Conservation (phyloP, 495 filamentous ascomycete genomes). For the Haplographium delicatum region DNA sequence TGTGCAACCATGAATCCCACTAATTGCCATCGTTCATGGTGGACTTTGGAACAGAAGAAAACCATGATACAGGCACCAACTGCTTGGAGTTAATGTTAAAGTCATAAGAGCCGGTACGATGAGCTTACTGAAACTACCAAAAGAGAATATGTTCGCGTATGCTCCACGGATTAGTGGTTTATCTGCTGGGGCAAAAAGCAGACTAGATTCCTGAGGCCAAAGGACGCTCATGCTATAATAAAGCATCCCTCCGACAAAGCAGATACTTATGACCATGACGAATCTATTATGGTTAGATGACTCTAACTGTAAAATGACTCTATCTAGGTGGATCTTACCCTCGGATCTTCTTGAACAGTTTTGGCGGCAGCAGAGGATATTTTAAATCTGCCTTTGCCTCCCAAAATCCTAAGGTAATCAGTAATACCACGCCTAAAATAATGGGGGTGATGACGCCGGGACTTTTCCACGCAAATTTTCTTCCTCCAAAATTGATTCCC, state of each 20-base stretch:
- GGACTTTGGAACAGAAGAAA: background rate
- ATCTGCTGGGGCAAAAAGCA: background rate
- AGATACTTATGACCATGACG: conserved; percentile 33
- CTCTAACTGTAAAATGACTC: too few relatives aligned
- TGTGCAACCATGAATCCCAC: background rate
- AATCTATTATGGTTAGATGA: too few relatives aligned
- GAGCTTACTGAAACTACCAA: background rate
- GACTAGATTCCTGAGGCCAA: background rate
- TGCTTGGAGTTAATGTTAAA: background rate
- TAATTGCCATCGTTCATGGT: conserved; percentile 2
- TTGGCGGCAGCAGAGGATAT: conserved; percentile 26
- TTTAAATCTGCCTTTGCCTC: background rate
- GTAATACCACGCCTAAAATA: conserved; percentile 26
- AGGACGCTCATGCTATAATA: conserved; percentile 15
- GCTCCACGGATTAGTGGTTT: background rate
- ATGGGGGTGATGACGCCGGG: conserved; percentile 22
- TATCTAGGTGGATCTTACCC: too few relatives aligned
- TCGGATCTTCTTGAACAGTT: conserved; percentile 26
- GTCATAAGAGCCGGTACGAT: background rate
- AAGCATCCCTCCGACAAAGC: conserved; percentile 27
- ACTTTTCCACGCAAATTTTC: conserved; percentile 26
- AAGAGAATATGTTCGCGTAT: background rate
- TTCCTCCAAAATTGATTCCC: conserved; percentile 24
- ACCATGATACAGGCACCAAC: background rate
- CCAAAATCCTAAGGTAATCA: conserved; percentile 32